phyloP scores from a whole-genome alignment of 208 protist genomes.

The Trypanosoma mega region DNA sequence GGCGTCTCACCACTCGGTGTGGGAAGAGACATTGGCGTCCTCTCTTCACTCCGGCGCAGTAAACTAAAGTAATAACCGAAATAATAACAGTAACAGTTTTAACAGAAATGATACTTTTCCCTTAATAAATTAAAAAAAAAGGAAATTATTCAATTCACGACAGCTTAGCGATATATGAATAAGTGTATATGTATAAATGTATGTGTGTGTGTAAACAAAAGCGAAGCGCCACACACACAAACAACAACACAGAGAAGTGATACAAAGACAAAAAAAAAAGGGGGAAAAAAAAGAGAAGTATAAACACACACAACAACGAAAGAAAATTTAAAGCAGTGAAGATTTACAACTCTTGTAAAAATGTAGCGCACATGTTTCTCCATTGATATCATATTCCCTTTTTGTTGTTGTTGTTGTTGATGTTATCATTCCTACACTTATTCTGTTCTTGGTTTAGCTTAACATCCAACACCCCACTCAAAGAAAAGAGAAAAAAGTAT shows the following conservation, averaged over 20 bases:
- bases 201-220: background rate
- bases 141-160: background rate
- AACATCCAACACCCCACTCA: too few relatives aligned
- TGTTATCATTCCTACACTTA: background rate
- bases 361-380: too few relatives aligned
- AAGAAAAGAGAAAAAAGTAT: too few relatives aligned
- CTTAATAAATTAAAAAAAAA: background rate
- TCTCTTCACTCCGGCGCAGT: background rate
- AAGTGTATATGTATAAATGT: too few relatives aligned
- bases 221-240: background rate
- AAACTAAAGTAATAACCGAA: background rate
- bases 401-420: background rate
- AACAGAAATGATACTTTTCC: too few relatives aligned
- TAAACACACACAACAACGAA: background rate
- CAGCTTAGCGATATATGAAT: too few relatives aligned
- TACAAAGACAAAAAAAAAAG: too few relatives aligned
- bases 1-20: conserved; percentile 2
- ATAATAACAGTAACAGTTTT: background rate
- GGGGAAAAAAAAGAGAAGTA: too few relatives aligned
- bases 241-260: too few relatives aligned
- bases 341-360: too few relatives aligned
- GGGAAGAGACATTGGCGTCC: too few relatives aligned
- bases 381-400: background rate
- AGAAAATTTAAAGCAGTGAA: too few relatives aligned
- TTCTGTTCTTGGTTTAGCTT: background rate